These are phyloP conservation scores for Hapsidospora chrysogenum DNA, from an alignment of 495 filamentous ascomycete genomes.

Conservation along the genomic window DNA sequence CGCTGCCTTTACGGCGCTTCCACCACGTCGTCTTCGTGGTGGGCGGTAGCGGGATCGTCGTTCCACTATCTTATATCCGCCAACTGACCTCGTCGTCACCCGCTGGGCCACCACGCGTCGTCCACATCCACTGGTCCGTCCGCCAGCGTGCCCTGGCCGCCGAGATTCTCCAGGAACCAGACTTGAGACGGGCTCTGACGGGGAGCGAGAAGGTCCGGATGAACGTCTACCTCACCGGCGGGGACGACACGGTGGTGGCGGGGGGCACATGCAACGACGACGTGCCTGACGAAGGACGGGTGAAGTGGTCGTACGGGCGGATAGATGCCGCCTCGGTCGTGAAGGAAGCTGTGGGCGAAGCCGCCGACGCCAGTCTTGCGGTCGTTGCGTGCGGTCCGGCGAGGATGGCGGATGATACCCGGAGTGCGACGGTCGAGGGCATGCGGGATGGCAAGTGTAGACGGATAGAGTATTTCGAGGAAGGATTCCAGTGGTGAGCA, in stretches of 20 bases:
- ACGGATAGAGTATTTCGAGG: slow-evolving; percentile 23
- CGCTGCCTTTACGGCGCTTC: slow-evolving; percentile 28
- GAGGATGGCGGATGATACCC: slow-evolving; percentile 30
- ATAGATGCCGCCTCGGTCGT: slow-evolving; percentile 1
- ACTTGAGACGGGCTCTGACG: no score
- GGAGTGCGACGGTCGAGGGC: slow-evolving; percentile 22
- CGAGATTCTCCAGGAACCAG: background rate
- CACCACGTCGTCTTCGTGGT: slow-evolving; percentile 38
- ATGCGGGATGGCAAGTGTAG: slow-evolving; percentile 6
- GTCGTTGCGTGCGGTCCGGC: slow-evolving; percentile 34
- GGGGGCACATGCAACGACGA: background rate
- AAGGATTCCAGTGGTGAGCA: slow-evolving; percentile 22
- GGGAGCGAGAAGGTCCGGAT: background rate
- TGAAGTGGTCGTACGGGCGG: background rate
- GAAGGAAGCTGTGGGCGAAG: background rate
- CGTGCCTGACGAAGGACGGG: background rate
- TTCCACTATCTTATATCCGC: slow-evolving; percentile 35
- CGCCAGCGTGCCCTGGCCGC: slow-evolving; percentile 10
- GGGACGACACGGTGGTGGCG: background rate
- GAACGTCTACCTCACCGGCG: slow-evolving; percentile 1
- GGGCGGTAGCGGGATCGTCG: slow-evolving; percentile 43
- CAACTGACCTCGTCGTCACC: no score
- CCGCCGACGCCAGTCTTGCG: slow-evolving; percentile 7
- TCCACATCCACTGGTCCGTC: slow-evolving; percentile 26
- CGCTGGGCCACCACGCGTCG: no score